A percentile compares a stretch with the other conserved stretches of the same genome.
Conservation (phyloP, 1,139 yeast genomes). For the Cylindricascospora bacillispora region DNA sequence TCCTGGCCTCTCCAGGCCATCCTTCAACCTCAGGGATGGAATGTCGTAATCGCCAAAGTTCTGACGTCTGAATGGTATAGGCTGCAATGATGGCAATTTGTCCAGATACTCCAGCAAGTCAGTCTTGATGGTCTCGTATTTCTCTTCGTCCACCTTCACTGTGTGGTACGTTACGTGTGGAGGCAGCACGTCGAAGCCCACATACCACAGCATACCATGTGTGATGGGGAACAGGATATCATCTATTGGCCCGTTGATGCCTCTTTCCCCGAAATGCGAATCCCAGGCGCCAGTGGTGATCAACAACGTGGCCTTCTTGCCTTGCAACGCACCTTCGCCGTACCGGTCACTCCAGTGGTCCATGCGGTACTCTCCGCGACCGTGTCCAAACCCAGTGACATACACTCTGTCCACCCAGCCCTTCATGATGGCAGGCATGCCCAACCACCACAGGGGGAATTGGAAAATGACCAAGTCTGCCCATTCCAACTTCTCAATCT, state of each 20-base stretch:
- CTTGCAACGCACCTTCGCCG: slow-evolving; percentile 15
- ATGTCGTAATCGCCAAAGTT: too few species aligned
- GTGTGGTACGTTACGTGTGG: too few species aligned
- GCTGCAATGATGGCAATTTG: too few species aligned
- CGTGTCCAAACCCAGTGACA: slow-evolving; percentile 14
- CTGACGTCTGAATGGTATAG: too few species aligned
- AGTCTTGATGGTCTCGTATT: too few species aligned
- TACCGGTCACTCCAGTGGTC: slow-evolving; percentile 8
- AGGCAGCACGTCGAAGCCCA: too few species aligned
- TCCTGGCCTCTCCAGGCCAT: too few species aligned
- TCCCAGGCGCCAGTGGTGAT: slow-evolving; percentile 13
- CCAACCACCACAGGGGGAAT: slow-evolving; percentile 22
- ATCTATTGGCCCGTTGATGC: slow-evolving; percentile 16
- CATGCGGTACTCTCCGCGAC: slow-evolving; percentile 8
- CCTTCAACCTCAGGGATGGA: too few species aligned
- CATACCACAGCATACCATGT: too few species aligned
- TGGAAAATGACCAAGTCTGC: slow-evolving; percentile 21
- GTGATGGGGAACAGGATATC: slow-evolving; percentile 17
- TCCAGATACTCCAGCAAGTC: too few species aligned
- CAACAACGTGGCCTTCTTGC: slow-evolving; percentile 15
- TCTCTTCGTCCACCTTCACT: too few species aligned
- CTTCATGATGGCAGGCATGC: slow-evolving; percentile 19
- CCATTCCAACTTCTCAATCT: slow-evolving; percentile 17
- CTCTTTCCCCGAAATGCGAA: slow-evolving; percentile 10
- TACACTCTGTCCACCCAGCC: slow-evolving; percentile 22